A percentile compares a stretch with the other conserved stretches of the same genome.
Conservation (phyloP, 495 filamentous ascomycete genomes). For the Penicillium atrosanguineum region DNA sequence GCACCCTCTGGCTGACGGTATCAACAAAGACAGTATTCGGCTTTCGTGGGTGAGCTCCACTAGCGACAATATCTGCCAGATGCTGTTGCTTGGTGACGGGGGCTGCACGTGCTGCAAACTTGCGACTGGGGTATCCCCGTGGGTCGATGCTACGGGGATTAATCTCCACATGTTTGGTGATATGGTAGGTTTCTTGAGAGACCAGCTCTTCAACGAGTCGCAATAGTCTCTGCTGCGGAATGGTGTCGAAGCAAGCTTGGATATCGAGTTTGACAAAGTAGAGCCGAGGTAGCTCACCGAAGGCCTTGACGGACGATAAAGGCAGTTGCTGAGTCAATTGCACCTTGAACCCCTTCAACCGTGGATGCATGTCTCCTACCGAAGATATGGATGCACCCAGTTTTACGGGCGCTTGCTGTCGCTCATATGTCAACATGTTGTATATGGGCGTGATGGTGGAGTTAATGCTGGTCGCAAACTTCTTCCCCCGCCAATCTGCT, state of each 20-base stretch:
- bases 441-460: slow-evolving; percentile 70
- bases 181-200: slow-evolving; percentile 63
- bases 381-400: slow-evolving; percentile 79
- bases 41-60: slow-evolving; percentile 36
- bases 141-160: slow-evolving; percentile 27
- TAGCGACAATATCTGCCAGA: slow-evolving; percentile 56
- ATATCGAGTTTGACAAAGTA: slow-evolving; percentile 95
- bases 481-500: slow-evolving; percentile 44
- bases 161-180: slow-evolving; percentile 73
- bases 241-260: slow-evolving; percentile 89
- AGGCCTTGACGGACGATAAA: background rate
- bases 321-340: slow-evolving; percentile 14
- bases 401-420: slow-evolving; percentile 53
- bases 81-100: slow-evolving; percentile 46
- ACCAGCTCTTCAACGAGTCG: slow-evolving; percentile 61
- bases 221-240: slow-evolving; percentile 77
- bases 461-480: slow-evolving; percentile 76
- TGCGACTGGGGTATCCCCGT: slow-evolving; percentile 51
- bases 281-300: slow-evolving; percentile 29
- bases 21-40: slow-evolving; percentile 76
- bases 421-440: slow-evolving; percentile 76
- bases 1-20: slow-evolving; percentile 47
- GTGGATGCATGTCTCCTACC: slow-evolving; percentile 76
- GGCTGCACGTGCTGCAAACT: slow-evolving; percentile 61
- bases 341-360: slow-evolving; percentile 66